phyloP scores from a whole-genome alignment of 345 rosid species.

The Citrus unshiu region DNA sequence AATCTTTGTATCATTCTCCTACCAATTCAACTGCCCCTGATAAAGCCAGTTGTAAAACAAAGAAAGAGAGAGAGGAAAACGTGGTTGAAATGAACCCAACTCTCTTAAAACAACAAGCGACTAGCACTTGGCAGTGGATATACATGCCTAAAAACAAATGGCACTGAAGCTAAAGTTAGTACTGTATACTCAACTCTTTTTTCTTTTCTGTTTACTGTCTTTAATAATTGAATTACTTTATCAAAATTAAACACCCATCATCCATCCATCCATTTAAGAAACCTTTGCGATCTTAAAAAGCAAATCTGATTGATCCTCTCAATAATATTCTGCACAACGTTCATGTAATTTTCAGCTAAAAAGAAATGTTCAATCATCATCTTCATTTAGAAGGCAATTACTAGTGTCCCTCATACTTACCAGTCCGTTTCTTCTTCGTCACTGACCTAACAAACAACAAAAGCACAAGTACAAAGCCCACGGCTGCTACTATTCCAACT shows the following conservation, averaged over 20 bases:
- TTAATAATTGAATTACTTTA: background rate
- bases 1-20: background rate
- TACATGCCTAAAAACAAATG: background rate
- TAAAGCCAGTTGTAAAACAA: background rate
- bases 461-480: constrained; percentile 58
- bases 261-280: background rate
- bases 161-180: background rate
- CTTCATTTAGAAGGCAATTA: background rate
- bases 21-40: background rate
- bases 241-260: background rate
- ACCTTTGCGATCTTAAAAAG: background rate
- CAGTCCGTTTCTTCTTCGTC: constrained; percentile 54
- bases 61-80: too few species aligned
- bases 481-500: constrained; percentile 76
- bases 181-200: background rate
- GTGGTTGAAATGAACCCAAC: too few species aligned
- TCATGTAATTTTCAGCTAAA: background rate
- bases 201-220: background rate
- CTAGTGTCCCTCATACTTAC: constrained; percentile 31
- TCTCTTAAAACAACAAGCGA: background rate
- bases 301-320: background rate
- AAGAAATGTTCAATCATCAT: background rate
- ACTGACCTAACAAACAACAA: constrained; percentile 53
- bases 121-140: background rate
- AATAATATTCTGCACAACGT: constrained; percentile 13